Evolutionary conservation across 805 yeast species (phyloP).

Genomic region (Yarrowia sp.): DNA sequence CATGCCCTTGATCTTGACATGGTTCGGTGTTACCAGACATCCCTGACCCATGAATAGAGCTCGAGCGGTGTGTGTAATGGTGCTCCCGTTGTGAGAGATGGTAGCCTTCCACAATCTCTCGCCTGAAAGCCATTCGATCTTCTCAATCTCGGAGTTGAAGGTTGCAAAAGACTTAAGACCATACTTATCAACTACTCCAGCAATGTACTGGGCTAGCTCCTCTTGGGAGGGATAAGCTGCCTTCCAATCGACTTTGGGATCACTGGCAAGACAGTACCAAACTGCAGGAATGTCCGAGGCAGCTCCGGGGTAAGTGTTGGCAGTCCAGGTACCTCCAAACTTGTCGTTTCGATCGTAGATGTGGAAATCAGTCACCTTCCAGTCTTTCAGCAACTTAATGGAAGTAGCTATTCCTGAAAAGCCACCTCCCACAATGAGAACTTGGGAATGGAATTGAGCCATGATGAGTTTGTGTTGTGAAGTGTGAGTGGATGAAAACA

Average conservation of each 20-base stretch:
- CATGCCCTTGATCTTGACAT: slow-evolving; percentile 27
- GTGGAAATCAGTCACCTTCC: slow-evolving; percentile 24
- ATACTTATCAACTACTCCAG: slow-evolving; percentile 26
- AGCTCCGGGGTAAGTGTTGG: slow-evolving; percentile 31
- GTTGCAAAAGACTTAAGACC: slow-evolving; percentile 21
- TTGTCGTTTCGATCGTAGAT: slow-evolving; percentile 27
- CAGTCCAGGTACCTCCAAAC: slow-evolving; percentile 32
- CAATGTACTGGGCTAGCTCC: slow-evolving; percentile 27
- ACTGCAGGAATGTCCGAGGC: slow-evolving; percentile 30
- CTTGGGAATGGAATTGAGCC: not conserved
- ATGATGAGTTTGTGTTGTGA: not conserved
- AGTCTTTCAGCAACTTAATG: slow-evolving; percentile 15
- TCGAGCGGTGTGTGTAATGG: slow-evolving; percentile 22
- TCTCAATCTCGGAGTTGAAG: slow-evolving; percentile 2
- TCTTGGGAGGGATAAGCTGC: slow-evolving; percentile 26
- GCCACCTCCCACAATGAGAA: slow-evolving; percentile 16
- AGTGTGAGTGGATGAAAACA: no score
- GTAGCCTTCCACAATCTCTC: slow-evolving; percentile 25
- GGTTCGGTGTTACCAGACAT: slow-evolving; percentile 25
- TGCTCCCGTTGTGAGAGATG: slow-evolving; percentile 17
- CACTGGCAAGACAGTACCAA: slow-evolving; percentile 30
- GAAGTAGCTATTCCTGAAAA: slow-evolving; percentile 23
- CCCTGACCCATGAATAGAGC: slow-evolving; percentile 27
- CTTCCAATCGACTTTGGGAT: slow-evolving; percentile 29
- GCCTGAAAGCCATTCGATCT: slow-evolving; percentile 27